These are phyloP conservation scores for Clarkia xantiana DNA, from an alignment of 345 rosid genomes.

Conservation along the genomic window DNA sequence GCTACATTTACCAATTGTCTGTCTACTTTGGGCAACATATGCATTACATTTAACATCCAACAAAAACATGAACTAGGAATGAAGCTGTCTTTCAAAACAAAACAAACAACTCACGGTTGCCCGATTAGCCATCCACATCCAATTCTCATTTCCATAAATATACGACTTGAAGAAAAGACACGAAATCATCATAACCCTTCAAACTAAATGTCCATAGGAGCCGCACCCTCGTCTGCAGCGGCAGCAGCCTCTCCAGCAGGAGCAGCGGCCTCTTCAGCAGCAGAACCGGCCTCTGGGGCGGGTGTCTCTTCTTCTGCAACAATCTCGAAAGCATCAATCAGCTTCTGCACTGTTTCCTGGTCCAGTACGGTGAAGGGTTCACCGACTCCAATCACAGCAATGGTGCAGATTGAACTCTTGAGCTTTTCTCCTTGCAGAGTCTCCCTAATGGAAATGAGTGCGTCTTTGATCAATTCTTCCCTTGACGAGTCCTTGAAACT, in stretches of 20 bases:
- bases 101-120: not conserved
- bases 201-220: conserved; percentile 82
- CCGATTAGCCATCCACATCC: conserved; percentile 8
- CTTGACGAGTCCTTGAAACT: conserved; percentile 59
- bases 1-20: too few relatives aligned
- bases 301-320: conserved; percentile 48
- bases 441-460: conserved; percentile 84
- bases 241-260: conserved; percentile 21
- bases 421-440: conserved; percentile 91
- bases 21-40: too few relatives aligned
- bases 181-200: not conserved
- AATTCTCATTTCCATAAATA: conserved; percentile 5
- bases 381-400: conserved; percentile 73
- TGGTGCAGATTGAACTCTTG: conserved; percentile 74
- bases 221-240: conserved; percentile 37
- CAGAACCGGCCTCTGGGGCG: conserved; percentile 23
- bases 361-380: conserved; percentile 80
- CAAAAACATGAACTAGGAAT: too few relatives aligned
- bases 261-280: conserved; percentile 17
- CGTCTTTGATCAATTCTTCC: conserved; percentile 82
- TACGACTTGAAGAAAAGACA: conserved; percentile 1
- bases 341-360: conserved; percentile 65
- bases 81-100: not conserved
- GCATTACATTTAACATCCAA: too few relatives aligned
- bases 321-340: conserved; percentile 76